Conservation (phyloP, 495 filamentous ascomycete genomes). For the Aspergillus wentii region DNA sequence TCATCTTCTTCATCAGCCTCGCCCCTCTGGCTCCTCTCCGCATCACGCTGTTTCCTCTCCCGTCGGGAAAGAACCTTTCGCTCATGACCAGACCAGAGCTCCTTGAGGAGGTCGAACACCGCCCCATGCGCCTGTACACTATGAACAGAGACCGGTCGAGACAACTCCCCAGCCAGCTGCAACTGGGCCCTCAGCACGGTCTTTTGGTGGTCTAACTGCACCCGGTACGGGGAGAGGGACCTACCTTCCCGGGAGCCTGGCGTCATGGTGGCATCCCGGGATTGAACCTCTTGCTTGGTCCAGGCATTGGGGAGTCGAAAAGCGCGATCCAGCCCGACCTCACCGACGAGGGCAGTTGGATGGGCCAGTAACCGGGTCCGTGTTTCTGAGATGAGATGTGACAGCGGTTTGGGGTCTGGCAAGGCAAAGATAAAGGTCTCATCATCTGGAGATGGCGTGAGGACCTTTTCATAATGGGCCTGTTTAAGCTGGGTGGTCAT, state of each 20-base stretch:
- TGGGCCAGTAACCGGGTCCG: conserved; percentile 54
- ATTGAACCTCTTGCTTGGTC: conserved; percentile 46
- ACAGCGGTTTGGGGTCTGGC: conserved; percentile 67
- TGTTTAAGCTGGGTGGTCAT: no score
- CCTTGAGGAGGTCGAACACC: conserved; percentile 67
- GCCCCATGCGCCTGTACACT: conserved; percentile 88
- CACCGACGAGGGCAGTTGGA: conserved; percentile 74
- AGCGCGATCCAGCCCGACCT: conserved; percentile 80
- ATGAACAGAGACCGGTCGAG: conserved; percentile 78
- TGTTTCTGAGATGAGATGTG: conserved; percentile 60
- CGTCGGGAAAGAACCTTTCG: conserved; percentile 60
- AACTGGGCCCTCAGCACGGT: conserved; percentile 75
- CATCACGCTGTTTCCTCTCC: conserved; percentile 43
- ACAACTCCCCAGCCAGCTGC: conserved; percentile 76
- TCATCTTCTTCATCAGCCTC: conserved; percentile 30
- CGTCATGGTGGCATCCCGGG: conserved; percentile 54
- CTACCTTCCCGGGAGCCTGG: conserved; percentile 81
- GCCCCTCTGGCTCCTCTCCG: conserved; percentile 22
- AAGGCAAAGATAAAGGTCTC: conserved; percentile 64
- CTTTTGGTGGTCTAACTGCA: conserved; percentile 74
- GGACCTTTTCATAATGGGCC: conserved; percentile 66
- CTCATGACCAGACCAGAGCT: conserved; percentile 81
- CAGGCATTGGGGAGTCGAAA: conserved; percentile 75
- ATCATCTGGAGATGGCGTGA: conserved; percentile 47
- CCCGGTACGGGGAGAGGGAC: conserved; percentile 65